Evolutionary conservation across 2,329 filamentous ascomycete species (phyloP), one percentile per base, ranked within the genome.

Genomic region (Claviceps digitariae): DNA sequence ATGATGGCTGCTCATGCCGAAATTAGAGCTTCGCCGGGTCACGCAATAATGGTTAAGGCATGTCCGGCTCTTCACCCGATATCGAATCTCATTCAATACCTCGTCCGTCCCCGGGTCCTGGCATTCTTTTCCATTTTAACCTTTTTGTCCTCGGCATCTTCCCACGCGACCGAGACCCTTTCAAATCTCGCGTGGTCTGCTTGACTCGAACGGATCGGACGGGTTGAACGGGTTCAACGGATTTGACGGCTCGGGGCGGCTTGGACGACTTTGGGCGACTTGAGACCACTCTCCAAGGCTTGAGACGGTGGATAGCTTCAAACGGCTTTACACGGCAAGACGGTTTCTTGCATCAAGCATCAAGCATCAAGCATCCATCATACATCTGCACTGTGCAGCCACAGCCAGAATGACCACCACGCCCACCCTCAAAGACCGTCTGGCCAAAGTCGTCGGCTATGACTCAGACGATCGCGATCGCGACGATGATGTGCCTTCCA

Each of bases 401-500:
- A 43, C 40, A 43, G 40, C 38, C 40, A 43, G n/a, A n/a, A 56
- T 56, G 54, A 25, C 52, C 15, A 23, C 45, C 36, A 31, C 51
- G 5, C 48, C 49, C 12, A 50, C 55, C 13, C 48, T 57, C 55
- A 62, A 66, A 56, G 56, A 61, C 52, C 62, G 62, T 50, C 57
- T 63, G 31, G 59, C 53, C 58, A 68, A 63, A 57, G 60, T 64
- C 53, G 56, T 69, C 23, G 64, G 67, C 53, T 63, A 67, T 54
- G 64, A 68, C 40, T 57, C 63, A 41, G 56, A 61, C n/a, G 55
- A 62, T 36, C 64, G 61, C 23, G 63, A 69, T 38, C 63, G 61
- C 25, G 63, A 69, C 51, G 62, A 67, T 53, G 61, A 61, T 46
- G 56, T 68, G 23, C 67, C 69, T 4, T 64, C 63, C 54, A 66